Base-by-base conservation (phyloP, 1,284 basidiomycete species). In the Cutaneotrichosporon cavernicola region DNA sequence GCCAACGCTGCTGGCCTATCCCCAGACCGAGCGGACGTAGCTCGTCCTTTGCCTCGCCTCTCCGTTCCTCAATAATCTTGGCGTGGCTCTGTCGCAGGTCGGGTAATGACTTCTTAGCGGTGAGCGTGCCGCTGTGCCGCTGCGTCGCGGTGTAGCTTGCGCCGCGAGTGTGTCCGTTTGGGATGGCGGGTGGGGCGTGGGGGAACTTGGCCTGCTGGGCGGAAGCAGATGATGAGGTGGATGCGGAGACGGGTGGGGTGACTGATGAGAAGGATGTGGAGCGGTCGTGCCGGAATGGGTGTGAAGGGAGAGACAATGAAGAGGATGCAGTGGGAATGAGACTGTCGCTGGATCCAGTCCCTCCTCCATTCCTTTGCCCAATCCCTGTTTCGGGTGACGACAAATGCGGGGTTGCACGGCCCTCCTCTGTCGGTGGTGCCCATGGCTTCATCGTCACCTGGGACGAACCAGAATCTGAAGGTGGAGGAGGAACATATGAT, bases 31-130 rank as follows among this genome's bases (percentile, higher is more conserved):
- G 61, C 1, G 71, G 67, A 32, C 72, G 66, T 50, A 60, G 62
- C 36, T 70, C 69, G 31, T 73, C 72, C 32, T 61, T 61, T 26
- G 57, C 71, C 47, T 75, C 74, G 47, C 69, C 68, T 10, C 73
- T 61, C 8, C 78, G 67, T 32, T 80, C 78, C 58, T 70, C 70
- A 43, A 80, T 79, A 66, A 79, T 84, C 81, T 73, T 86, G 83
- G 64, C 76, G 65, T 84, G 83, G 59, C 78, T 81, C 52, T 86
- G 87, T 26, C 90, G 86, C 56, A 97, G 81, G 74, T 97, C 92
- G 10, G 94, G 92, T 65, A 97, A 82, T 61, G 91, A 94, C 80
- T 95, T 92, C 81, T 92, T 93, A 36, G 84, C 83, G 1, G 83
- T 76, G 5, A 89, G 80, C 7, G 81, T 80, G 2, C 70, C 76